Conservation (phyloP, 2,329 filamentous ascomycete genomes). For the Botryotinia globosa region DNA sequence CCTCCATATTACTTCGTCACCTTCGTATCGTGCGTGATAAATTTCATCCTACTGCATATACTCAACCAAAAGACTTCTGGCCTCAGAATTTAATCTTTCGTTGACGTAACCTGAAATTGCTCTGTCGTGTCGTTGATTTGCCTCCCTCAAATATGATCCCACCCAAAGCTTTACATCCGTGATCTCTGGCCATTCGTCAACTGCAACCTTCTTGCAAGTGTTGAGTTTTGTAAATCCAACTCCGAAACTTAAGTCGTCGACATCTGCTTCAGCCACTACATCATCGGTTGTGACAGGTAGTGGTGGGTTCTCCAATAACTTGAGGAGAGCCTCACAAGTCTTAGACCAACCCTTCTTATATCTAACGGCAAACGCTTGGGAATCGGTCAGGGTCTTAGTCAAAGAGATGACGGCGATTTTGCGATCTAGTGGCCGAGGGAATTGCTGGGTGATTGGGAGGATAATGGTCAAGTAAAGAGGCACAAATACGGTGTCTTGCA, state of each 20-base stretch:
- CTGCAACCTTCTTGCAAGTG: conserved; percentile 72
- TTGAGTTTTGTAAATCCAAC: conserved; percentile 92
- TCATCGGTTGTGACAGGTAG: conserved; percentile 66
- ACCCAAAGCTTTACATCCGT: conserved; percentile 80
- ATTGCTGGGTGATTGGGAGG: conserved; percentile 82
- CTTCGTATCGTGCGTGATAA: conserved; percentile 9
- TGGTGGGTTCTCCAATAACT: conserved; percentile 85
- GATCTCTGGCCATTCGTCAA: conserved; percentile 85
- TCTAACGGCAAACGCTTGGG: conserved; percentile 73
- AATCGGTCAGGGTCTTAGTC: conserved; percentile 87
- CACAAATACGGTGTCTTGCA: conserved; percentile 78
- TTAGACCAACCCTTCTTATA: conserved; percentile 89
- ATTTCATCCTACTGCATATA: conserved; percentile 44
- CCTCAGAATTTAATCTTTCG: conserved; percentile 65
- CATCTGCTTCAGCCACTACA: conserved; percentile 79
- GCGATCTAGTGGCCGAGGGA: conserved; percentile 82
- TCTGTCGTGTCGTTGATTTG: conserved; percentile 70
- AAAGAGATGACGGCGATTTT: conserved; percentile 92
- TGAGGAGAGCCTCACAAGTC: conserved; percentile 85
- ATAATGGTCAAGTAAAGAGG: conserved; percentile 85
- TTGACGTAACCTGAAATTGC: conserved; percentile 68
- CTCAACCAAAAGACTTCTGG: conserved; percentile 45
- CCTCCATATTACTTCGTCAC: conserved; percentile 14
- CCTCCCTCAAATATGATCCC: conserved; percentile 58
- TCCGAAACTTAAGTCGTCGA: conserved; percentile 93